Base-by-base conservation (phyloP, 441 rosid genomes). In the Hypseocharis bilobata region DNA sequence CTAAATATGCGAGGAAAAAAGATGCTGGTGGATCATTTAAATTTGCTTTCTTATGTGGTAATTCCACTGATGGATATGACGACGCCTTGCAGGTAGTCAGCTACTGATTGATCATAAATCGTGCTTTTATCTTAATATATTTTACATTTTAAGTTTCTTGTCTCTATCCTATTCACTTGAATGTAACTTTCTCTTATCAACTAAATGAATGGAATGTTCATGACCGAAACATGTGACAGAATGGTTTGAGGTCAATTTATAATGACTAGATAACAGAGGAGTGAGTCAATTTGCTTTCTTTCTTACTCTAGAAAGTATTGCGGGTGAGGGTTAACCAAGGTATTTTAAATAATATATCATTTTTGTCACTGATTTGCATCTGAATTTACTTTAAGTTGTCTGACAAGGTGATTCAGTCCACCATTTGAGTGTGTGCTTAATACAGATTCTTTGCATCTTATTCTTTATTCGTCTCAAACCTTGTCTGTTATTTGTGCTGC, bases 21-120 rank as follows among this genome's bases (percentile, higher is more conserved):
- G 88, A 83, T 72, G 78, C 75, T 5, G 79, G 75, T 59, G 82
- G 80, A 52, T 76, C 92, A 55, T 79, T 81, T 71, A 93, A 88
- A 71, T 90, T 93, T 78, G 82, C 81, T 70, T 93, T 91, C 78
- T 77, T 93, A 69, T 82, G 85, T 66, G 96, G 97, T 68, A 91
- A 91, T 76, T 86, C 96, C 59, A 80, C 94, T 3, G 86, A 84
- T 74, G 85, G 87, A 58, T 77, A 73, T 77, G 73, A 74, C 68
- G 82, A 83, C 73, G 83, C 86, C 71, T 76, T 94, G 70, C 89
- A 89, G 99, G 99, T 94, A 84, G 44, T 57, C 28, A 44, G 5
- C 40, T 55, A 29, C 60, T 74, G 70, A 65, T 59, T 60, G 67
- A 42, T 57, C 38, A 44, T 62, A 55, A 8, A 26, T 44, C 23